A percentile compares a stretch with the other conserved stretches of the same genome.
These are phyloP conservation scores for Phanerochaete sordida DNA, from an alignment of 768 basidiomycete species.

Conservation along the genomic window DNA sequence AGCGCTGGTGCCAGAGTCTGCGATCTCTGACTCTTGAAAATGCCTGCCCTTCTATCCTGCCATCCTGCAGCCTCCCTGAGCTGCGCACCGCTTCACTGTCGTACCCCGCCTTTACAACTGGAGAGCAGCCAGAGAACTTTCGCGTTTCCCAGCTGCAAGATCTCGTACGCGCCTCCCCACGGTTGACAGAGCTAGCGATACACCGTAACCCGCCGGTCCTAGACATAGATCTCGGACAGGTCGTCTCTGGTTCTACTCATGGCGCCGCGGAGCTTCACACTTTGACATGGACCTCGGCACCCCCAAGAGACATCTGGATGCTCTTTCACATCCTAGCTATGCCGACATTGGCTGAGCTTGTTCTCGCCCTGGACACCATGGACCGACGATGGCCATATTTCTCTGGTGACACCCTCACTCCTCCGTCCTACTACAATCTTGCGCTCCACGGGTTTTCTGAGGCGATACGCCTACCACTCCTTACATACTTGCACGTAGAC, in stretches of 20 bases:
- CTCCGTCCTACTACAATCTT: not conserved
- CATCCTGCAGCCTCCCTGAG: not conserved
- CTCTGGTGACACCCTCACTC: not conserved
- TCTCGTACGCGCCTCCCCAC: not conserved
- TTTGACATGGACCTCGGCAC: constrained; percentile 6
- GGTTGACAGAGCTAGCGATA: not conserved
- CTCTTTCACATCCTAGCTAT: constrained; percentile 6
- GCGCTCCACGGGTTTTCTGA: not conserved
- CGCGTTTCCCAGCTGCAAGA: not conserved
- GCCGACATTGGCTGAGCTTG: not conserved
- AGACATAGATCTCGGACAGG: not conserved
- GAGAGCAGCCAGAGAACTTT: not conserved
- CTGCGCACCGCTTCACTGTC: not conserved
- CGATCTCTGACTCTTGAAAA: not conserved
- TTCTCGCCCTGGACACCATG: constrained; percentile 3
- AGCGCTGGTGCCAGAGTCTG: not conserved
- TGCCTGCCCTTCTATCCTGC: not conserved
- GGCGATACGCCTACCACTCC: not conserved
- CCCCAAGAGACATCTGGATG: constrained; percentile 8
- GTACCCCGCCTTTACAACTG: not conserved
- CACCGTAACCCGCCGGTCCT: not conserved
- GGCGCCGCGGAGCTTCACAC: not conserved
- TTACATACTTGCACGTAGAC: constrained; percentile 12
- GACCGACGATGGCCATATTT: not conserved
- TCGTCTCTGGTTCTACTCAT: not conserved